Base-by-base conservation (phyloP, 1,284 basidiomycete species). In the Sporisorium exsertum region DNA sequence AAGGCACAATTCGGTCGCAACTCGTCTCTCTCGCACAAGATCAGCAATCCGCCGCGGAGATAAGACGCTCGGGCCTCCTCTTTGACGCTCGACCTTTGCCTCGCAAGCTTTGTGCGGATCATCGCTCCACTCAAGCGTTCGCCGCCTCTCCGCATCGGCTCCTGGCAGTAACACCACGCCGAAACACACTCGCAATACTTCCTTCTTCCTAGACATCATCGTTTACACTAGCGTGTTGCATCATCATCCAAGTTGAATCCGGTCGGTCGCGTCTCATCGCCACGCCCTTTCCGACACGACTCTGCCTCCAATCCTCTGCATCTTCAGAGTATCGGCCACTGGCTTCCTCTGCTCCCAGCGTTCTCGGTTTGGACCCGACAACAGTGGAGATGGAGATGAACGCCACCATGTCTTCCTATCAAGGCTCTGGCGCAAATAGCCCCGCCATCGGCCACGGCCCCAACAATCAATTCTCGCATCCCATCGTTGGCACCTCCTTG, bases 381-480 rank as follows among this genome's bases (percentile, higher is more conserved):
- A 32, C 52, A 58, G 42, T 37, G 59, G 63, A 72, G 40, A 77
- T 77, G 74, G 74, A 77, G 52, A 72, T 77, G 74, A 72, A 77
- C 56, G 68, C 69, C 58, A 72, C 74, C 61, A 72, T 77, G 74
- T 59, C 69, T 37, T 56, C 72, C 37, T 77, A 72, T n/a, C 74
- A 72, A 64, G 74, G 74, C 42, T 77, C 74, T 10, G 74, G 65
- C 27, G 69, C 74, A 24, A 77, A 77, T 20, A 77, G 74, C 53
- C 74, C 74, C 13, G 74, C 74, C 32, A 58, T 72, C 22, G 65
- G 74, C 15, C 52, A 47, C 33, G 56, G 37, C 24, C 58, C 46
- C 24, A 53, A 33, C 46, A 53, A 55, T 7, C 72, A 74, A 24
- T 66, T 51, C 37, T 53, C 58, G 20, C 64, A 71, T 47, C 40